These are phyloP conservation scores for Clonostachys chloroleuca DNA, from an alignment of 2,329 filamentous ascomycete genomes.

Conservation along the genomic window DNA sequence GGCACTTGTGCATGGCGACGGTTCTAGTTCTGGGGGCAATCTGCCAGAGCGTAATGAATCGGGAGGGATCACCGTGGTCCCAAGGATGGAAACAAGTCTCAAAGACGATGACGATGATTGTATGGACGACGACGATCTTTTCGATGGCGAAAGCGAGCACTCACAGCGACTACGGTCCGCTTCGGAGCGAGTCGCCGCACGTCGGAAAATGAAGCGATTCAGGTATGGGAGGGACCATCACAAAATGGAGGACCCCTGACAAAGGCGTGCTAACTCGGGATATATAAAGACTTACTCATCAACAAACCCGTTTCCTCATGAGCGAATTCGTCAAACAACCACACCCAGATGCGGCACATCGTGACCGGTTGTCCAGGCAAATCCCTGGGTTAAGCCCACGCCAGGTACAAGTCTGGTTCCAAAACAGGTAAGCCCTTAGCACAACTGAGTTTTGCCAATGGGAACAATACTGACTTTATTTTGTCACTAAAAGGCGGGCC, in stretches of 20 bases:
- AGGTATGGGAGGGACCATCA: conserved; percentile 43
- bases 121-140: conserved; percentile 54
- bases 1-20: too few species aligned
- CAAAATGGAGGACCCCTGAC: conserved; percentile 3
- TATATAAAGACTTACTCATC: conserved; percentile 75
- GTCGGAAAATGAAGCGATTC: conserved; percentile 74
- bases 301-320: conserved; percentile 96
- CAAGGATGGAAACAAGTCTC: conserved; percentile 4
- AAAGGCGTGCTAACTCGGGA: neutral
- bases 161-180: conserved; percentile 42
- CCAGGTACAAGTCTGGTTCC: conserved; percentile 98
- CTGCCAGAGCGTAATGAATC: too few species aligned
- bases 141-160: conserved; percentile 30
- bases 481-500: conserved; percentile 44
- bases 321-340: conserved; percentile 94
- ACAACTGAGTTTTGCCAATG: neutral
- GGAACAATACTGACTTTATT: conserved; percentile 7
- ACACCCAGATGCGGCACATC: conserved; percentile 86
- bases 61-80: too few species aligned
- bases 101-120: conserved; percentile 49
- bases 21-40: too few species aligned
- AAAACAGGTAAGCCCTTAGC: conserved; percentile 70
- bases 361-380: conserved; percentile 80
- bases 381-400: conserved; percentile 88
- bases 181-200: conserved; percentile 52